phyloP scores from a whole-genome alignment of 495 filamentous ascomycete species.

The Trichoderma erinaceum region DNA sequence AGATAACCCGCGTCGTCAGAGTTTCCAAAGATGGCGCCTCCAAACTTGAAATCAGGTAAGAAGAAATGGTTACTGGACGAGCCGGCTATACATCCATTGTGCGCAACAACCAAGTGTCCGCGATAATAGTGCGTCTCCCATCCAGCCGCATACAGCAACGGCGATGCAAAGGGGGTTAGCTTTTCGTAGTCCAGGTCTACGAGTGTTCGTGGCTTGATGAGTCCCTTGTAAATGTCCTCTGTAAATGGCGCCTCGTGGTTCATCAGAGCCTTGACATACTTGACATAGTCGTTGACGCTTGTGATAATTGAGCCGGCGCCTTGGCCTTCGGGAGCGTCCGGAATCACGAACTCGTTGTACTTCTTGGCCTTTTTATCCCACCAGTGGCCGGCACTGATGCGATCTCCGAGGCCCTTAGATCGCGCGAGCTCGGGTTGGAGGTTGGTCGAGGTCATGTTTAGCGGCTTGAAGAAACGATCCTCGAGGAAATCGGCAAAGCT shows the following conservation, averaged over 20 bases:
- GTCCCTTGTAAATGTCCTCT: slow-evolving; percentile 28
- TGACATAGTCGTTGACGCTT: slow-evolving; percentile 47
- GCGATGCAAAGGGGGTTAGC: slow-evolving; percentile 17
- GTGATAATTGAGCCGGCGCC: slow-evolving; percentile 42
- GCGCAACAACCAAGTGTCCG: slow-evolving; percentile 34
- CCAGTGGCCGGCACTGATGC: background rate
- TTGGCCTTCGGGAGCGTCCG: background rate
- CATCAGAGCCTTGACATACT: slow-evolving; percentile 37
- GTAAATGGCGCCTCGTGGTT: slow-evolving; percentile 28
- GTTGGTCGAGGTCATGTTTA: background rate
- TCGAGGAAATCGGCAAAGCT: background rate
- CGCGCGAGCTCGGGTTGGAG: background rate
- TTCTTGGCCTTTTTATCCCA: background rate
- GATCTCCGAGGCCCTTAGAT: background rate
- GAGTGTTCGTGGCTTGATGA: slow-evolving; percentile 30
- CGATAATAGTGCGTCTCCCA: slow-evolving; percentile 36
- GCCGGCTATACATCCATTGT: slow-evolving; percentile 36
- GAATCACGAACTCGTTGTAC: background rate
- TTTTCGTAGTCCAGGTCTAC: slow-evolving; percentile 10
- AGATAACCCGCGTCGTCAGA: slow-evolving; percentile 20
- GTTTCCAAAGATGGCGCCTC: slow-evolving; percentile 42
- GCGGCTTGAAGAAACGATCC: background rate
- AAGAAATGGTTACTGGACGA: slow-evolving; percentile 39
- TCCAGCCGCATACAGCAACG: slow-evolving; percentile 34
- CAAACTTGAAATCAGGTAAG: slow-evolving; percentile 37